A percentile compares a stretch with the other conserved stretches of the same genome.
These are phyloP conservation scores for Azolla pinnata DNA, from an alignment of 75 land plant genomes.

Conservation along the genomic window DNA sequence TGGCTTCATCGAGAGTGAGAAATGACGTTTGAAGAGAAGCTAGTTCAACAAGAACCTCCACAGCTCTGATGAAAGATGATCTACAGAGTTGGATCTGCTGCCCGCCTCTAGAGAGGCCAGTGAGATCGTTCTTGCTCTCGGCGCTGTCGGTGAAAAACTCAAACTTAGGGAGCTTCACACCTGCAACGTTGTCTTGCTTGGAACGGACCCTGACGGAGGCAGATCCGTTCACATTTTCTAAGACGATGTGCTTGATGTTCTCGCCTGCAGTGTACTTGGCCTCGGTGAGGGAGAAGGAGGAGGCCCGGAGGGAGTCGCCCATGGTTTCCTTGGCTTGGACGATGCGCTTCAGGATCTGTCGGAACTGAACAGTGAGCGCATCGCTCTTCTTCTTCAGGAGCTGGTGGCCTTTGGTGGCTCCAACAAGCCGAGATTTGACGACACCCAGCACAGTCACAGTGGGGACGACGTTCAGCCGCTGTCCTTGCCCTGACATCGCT, in stretches of 20 bases:
- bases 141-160: constrained; percentile 54
- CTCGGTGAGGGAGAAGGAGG: constrained; percentile 72
- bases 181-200: constrained; percentile 75
- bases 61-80: constrained; percentile 63
- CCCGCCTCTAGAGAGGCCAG: constrained; percentile 87
- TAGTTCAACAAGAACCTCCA: constrained; percentile 86
- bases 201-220: constrained; percentile 79
- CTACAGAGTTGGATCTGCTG: constrained; percentile 84
- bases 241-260: constrained; percentile 64
- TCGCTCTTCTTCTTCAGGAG: constrained; percentile 92
- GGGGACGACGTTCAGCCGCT: constrained; percentile 84
- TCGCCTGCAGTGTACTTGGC: constrained; percentile 94
- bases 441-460: constrained; percentile 81
- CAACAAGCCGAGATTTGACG: constrained; percentile 73
- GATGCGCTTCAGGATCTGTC: constrained; percentile 81
- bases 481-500: constrained; percentile 71
- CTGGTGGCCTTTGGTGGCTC: constrained; percentile 89
- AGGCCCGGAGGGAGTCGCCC: constrained; percentile 74
- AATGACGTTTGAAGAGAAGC: constrained; percentile 92
- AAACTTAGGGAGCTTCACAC: constrained; percentile 81
- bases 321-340: constrained; percentile 84
- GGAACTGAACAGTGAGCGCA: constrained; percentile 85
- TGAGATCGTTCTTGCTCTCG: constrained; percentile 48
- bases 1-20: constrained; percentile 83
- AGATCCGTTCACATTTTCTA: constrained; percentile 48